A percentile compares a stretch with the other conserved stretches of the same genome.
Conservation (phyloP, 1,284 basidiomycete species). For the Gomphus bonarii region DNA sequence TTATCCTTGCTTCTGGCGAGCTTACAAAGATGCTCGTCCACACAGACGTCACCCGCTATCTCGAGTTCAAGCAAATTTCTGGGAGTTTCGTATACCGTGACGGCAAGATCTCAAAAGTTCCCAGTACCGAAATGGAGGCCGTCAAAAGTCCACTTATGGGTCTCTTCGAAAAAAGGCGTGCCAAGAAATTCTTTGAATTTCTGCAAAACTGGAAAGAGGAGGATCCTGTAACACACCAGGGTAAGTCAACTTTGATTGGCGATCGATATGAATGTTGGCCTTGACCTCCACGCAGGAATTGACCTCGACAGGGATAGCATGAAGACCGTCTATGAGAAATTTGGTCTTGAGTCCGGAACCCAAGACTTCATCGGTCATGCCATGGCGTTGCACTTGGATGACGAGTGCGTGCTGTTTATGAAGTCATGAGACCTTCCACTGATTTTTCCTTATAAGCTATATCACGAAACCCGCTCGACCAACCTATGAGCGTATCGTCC, state of each 20-base stretch:
- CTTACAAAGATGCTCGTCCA: slow-evolving; percentile 98
- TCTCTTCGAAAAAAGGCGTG: slow-evolving; percentile 94
- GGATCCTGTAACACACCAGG: slow-evolving; percentile 92
- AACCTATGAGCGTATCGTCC: slow-evolving; percentile 90
- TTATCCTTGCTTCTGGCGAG: slow-evolving; percentile 98
- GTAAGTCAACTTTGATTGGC: slow-evolving; percentile 33
- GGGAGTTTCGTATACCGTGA: slow-evolving; percentile 98
- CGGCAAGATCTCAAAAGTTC: slow-evolving; percentile 95
- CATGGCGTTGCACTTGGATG: slow-evolving; percentile 97
- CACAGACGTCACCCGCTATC: slow-evolving; percentile 97
- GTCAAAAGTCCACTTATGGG: slow-evolving; percentile 95
- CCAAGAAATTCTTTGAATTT: slow-evolving; percentile 99
- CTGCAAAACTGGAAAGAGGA: slow-evolving; percentile 92
- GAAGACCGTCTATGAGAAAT: slow-evolving; percentile 93
- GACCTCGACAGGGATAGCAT: slow-evolving; percentile 83
- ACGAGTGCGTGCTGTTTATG: slow-evolving; percentile 66
- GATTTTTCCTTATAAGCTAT: slow-evolving; percentile 51
- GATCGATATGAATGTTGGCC: not conserved
- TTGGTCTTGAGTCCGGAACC: slow-evolving; percentile 93
- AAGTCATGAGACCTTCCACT: not conserved
- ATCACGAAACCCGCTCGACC: slow-evolving; percentile 85
- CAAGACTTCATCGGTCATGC: slow-evolving; percentile 99
- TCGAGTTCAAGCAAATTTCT: slow-evolving; percentile 99
- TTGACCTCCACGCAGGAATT: slow-evolving; percentile 44
- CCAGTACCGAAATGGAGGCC: slow-evolving; percentile 96